phyloP scores from a whole-genome alignment of 306 rosid genomes.

The Psophocarpus tetragonolobus region DNA sequence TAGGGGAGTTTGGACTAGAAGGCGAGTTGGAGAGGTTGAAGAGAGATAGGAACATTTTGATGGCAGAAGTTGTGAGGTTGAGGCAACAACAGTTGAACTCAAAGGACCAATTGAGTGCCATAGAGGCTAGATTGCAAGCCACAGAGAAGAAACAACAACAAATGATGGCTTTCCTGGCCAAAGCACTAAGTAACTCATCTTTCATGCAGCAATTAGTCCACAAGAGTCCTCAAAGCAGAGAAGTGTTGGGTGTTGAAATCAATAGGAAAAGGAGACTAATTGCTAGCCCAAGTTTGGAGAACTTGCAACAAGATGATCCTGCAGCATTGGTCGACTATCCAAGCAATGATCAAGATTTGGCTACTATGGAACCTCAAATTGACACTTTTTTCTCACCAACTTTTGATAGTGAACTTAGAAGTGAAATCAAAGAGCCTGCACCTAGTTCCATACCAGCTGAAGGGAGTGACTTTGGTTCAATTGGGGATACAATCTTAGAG shows the following conservation, averaged over 20 bases:
- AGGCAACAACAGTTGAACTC: slow-evolving; percentile 69
- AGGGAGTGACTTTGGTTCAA: not conserved
- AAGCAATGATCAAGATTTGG: slow-evolving; percentile 38
- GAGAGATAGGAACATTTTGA: slow-evolving; percentile 54
- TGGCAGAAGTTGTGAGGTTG: slow-evolving; percentile 57
- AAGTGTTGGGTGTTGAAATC: slow-evolving; percentile 34
- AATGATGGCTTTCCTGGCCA: slow-evolving; percentile 62
- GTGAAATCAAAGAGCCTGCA: slow-evolving; percentile 36
- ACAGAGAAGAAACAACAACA: slow-evolving; percentile 69
- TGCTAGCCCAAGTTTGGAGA: slow-evolving; percentile 51
- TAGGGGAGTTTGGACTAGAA: slow-evolving; percentile 45
- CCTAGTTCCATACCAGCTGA: slow-evolving; percentile 1
- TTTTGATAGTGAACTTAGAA: slow-evolving; percentile 45
- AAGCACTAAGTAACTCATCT: slow-evolving; percentile 53
- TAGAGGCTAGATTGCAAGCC: slow-evolving; percentile 58
- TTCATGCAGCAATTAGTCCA: slow-evolving; percentile 47
- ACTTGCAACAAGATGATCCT: slow-evolving; percentile 45
- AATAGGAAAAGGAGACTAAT: slow-evolving; percentile 64
- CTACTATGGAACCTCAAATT: not conserved
- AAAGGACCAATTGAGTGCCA: slow-evolving; percentile 36
- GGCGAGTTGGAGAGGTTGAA: slow-evolving; percentile 56
- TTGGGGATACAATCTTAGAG: slow-evolving; percentile 48
- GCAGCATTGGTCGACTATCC: slow-evolving; percentile 13
- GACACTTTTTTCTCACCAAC: slow-evolving; percentile 37
- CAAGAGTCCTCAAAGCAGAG: slow-evolving; percentile 36